Evolutionary conservation across 306 rosid species (phyloP), one percentile per base, ranked within the genome.

Genomic region (Fragaria nilgerrensis): DNA sequence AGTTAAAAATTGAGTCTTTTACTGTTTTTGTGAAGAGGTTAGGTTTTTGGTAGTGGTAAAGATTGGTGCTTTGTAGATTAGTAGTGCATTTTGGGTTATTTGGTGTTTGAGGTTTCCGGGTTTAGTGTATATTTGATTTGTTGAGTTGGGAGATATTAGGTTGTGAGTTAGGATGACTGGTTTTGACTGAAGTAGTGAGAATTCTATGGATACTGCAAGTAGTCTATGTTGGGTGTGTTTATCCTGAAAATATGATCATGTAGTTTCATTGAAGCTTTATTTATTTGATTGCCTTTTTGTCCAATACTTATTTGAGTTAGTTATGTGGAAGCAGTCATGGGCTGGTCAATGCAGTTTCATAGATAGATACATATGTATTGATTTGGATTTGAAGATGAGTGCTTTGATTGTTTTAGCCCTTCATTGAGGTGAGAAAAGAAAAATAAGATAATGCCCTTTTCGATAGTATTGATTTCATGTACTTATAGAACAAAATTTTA

Each of bases 31-130:
- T 32, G n/a, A 29, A 32, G 22, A 32, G 22, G 36, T 10, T 7
- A 4, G 3, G 14, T 36, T 73, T 53, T 58, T 61, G 43, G 7
- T 45, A 25, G 59, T 25, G 39, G 23, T 20, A 41, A 29, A 75
- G n/a, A 15, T 39, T 69, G 50, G 10, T 32, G 44, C n/a, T 58
- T 12, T 77, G 8, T 0, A 22, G 48, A 59, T 50, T 48, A 16
- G 50, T 37, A 34, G 15, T 63, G n/a, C 41, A 65, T 44, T 76
- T 76, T 75, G 8, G 73, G 56, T 73, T 66, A 14, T 70, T 82
- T 77, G 79, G 76, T 15, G 36, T 67, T 53, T 50, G 48, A 32
- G 63, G 74, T 81, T 62, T 27, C 76, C 72, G 44, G 47, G 12
- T 63, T 63, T 13, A n/a, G 16, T 48, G 9, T 34, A n/a, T 43